Percentiles rank a stretch among this genome's conserved stretches.
phyloP scores from a whole-genome alignment of 208 protist species.

The Lotmaria passim region DNA sequence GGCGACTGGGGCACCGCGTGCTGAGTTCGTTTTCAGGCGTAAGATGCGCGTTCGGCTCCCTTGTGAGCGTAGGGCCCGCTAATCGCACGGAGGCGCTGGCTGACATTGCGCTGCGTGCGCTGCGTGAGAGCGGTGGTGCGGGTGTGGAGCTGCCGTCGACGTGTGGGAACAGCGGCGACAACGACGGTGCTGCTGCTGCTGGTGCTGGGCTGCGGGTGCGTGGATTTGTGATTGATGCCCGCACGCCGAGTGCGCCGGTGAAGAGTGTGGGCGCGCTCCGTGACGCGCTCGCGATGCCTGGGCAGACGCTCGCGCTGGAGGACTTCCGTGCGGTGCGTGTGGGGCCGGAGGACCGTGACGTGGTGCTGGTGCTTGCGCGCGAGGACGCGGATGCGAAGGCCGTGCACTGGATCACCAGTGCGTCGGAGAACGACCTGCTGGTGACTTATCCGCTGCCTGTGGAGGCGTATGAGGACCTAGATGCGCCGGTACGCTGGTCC shows the following conservation, averaged over 20 bases:
- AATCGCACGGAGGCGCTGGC: slow-evolving; percentile 12
- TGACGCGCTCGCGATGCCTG: slow-evolving; percentile 41
- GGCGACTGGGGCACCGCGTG: slow-evolving; percentile 22
- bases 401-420: slow-evolving; percentile 52
- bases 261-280: not conserved
- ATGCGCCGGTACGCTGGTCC: slow-evolving; percentile 31
- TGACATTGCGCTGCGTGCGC: slow-evolving; percentile 9
- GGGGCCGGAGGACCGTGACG: slow-evolving; percentile 24
- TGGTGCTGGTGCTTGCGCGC: slow-evolving; percentile 40
- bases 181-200: no score
- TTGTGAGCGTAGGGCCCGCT: slow-evolving; percentile 5
- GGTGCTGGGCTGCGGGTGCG: slow-evolving; percentile 31
- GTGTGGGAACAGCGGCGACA: slow-evolving; percentile 6
- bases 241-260: slow-evolving; percentile 24
- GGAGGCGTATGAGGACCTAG: slow-evolving; percentile 43
- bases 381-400: slow-evolving; percentile 36
- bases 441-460: slow-evolving; percentile 46
- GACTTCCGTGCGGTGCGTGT: slow-evolving; percentile 48
- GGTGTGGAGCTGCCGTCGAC: slow-evolving; percentile 26
- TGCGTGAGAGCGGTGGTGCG: not conserved
- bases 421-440: slow-evolving; percentile 53
- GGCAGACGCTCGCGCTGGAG: slow-evolving; percentile 63
- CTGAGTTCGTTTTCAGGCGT: slow-evolving; percentile 35
- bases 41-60: slow-evolving; percentile 24
- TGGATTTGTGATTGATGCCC: slow-evolving; percentile 41